These are phyloP conservation scores for Nicotiana undulata DNA, from an alignment of 257 asterid species.

Conservation along the genomic window DNA sequence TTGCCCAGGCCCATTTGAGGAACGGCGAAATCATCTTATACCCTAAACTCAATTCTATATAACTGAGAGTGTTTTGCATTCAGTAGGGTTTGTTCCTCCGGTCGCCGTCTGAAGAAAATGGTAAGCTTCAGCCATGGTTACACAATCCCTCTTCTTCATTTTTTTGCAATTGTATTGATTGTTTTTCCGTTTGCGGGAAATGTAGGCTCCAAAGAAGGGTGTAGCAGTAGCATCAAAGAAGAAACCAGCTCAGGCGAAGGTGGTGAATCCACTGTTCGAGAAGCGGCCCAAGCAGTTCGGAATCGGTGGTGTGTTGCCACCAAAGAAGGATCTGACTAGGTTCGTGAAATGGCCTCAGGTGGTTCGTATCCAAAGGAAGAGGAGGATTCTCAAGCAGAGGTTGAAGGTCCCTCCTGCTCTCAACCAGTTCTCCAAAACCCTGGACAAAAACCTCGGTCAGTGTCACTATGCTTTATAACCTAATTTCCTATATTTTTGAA, in stretches of 20 bases:
- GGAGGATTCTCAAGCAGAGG: constrained; percentile 35
- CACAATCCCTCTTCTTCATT: neutral
- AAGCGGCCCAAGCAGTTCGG: constrained; percentile 39
- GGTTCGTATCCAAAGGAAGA: constrained; percentile 33
- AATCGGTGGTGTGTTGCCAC: constrained; percentile 37
- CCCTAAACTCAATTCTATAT: neutral
- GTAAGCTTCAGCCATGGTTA: neutral
- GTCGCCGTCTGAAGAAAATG: neutral
- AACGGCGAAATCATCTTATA: neutral
- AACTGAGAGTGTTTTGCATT: neutral
- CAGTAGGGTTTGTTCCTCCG: neutral
- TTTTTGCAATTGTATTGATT: neutral
- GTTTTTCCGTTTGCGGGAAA: too few relatives aligned
- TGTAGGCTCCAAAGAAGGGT: constrained; percentile 21
- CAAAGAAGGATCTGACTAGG: constrained; percentile 31
- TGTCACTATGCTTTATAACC: neutral
- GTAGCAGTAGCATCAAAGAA: constrained; percentile 18
- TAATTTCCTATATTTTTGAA: neutral
- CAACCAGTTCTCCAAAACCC: constrained; percentile 41
- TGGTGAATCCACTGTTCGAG: constrained; percentile 38
- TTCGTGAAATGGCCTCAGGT: constrained; percentile 31
- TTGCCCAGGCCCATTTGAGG: neutral
- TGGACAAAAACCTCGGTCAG: constrained; percentile 39
- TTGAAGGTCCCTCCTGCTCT: constrained; percentile 43
- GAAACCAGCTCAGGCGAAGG: constrained; percentile 20